A percentile compares a stretch with the other conserved stretches of the same genome.
These are phyloP conservation scores for Alisma plantagoaquatica DNA, from an alignment of 106 monocot genomes.

Conservation along the genomic window DNA sequence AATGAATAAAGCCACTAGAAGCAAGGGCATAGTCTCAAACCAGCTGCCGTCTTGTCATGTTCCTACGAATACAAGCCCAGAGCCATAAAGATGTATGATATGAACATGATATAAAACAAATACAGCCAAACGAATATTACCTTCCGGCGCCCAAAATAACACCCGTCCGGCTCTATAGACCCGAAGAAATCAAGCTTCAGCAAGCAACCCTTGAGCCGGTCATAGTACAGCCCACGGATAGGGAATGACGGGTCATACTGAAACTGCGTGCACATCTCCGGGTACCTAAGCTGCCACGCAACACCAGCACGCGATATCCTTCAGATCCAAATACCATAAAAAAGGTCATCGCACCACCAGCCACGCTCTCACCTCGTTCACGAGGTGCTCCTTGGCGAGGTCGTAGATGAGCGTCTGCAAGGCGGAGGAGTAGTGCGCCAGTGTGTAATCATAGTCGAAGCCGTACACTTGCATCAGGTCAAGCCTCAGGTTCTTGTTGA, in stretches of 20 bases:
- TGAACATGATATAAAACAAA: no score
- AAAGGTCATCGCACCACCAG: no score
- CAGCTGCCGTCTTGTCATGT: no score
- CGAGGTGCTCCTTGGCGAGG: conserved; percentile 76
- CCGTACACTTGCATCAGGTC: conserved; percentile 87
- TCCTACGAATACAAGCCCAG: no score
- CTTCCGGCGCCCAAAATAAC: conserved; percentile 83
- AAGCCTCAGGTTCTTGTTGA: conserved; percentile 82
- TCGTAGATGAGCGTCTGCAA: conserved; percentile 76
- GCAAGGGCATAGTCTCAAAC: no score
- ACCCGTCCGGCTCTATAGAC: conserved; percentile 90
- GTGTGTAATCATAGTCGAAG: conserved; percentile 96
- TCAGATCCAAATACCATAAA: background rate
- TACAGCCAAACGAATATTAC: no score
- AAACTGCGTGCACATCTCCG: conserved; percentile 72
- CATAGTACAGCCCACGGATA: conserved; percentile 87
- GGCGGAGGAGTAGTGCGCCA: conserved; percentile 79
- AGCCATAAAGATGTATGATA: no score
- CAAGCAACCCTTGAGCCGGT: conserved; percentile 78
- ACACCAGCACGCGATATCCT: background rate
- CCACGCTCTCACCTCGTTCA: conserved; percentile 76
- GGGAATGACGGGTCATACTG: conserved; percentile 81
- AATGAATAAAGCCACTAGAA: no score
- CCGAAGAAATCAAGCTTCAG: conserved; percentile 97
- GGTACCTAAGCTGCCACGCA: conserved; percentile 69